These are phyloP conservation scores for Beauveria pseudobassiana DNA, from an alignment of 2,329 filamentous ascomycete genomes.

Conservation along the genomic window DNA sequence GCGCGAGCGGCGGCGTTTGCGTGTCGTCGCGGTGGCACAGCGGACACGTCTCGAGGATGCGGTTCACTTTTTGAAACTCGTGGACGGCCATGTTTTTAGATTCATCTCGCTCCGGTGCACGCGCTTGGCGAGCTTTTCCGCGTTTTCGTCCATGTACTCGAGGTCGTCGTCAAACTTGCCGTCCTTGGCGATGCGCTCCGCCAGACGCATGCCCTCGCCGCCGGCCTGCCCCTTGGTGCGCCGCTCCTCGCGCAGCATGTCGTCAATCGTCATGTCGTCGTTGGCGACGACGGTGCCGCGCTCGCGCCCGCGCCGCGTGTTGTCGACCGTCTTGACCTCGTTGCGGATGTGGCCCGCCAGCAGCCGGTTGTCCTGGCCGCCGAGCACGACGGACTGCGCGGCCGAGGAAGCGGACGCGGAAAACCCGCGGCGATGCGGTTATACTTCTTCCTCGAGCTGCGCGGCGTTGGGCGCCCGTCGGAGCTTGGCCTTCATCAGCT, in stretches of 20 bases:
- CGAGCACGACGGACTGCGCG: slow-evolving; percentile 62
- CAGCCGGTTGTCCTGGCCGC: slow-evolving; percentile 83
- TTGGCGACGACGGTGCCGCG: slow-evolving; percentile 83
- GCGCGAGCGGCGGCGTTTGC: slow-evolving; percentile 67
- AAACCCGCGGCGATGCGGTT: slow-evolving; percentile 63
- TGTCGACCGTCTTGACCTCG: slow-evolving; percentile 73
- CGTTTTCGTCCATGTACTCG: slow-evolving; percentile 97
- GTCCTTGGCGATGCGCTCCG: slow-evolving; percentile 92
- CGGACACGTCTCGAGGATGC: slow-evolving; percentile 77
- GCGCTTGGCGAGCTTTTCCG: slow-evolving; percentile 75
- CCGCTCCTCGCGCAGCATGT: slow-evolving; percentile 93
- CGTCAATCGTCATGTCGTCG: slow-evolving; percentile 90
- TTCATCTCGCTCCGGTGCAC: slow-evolving; percentile 84
- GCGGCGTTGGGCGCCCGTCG: slow-evolving; percentile 67
- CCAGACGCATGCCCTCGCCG: slow-evolving; percentile 74
- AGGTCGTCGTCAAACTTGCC: slow-evolving; percentile 84
- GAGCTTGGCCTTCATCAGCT: slow-evolving; percentile 93
- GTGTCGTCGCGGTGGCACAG: slow-evolving; percentile 87
- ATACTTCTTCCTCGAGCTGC: slow-evolving; percentile 78
- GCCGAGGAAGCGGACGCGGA: slow-evolving; percentile 49
- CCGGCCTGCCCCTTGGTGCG: slow-evolving; percentile 71
- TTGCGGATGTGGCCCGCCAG: slow-evolving; percentile 60
- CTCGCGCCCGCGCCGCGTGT: slow-evolving; percentile 75
- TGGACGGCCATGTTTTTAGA: slow-evolving; percentile 80
- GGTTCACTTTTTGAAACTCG: slow-evolving; percentile 86